A percentile compares a stretch with the other conserved stretches of the same genome.
Conservation (phyloP, 768 basidiomycete genomes). For the Chlorophyllum brunneum region DNA sequence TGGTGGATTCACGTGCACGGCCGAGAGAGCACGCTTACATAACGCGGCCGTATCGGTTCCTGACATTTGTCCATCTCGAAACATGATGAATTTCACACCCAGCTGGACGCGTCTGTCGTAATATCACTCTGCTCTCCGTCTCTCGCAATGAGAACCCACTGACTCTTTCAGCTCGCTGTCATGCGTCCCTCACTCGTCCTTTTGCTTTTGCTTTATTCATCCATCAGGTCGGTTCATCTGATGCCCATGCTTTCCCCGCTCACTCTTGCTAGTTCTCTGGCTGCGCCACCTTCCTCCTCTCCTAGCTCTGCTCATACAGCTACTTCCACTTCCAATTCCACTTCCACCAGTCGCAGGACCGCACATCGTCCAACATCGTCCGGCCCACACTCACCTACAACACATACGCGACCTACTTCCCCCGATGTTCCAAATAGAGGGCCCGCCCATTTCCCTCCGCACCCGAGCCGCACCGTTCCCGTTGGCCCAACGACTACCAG, state of each 20-base stretch:
- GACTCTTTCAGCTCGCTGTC: not conserved
- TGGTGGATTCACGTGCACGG: conserved; percentile 4
- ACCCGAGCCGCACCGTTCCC: conserved; percentile 11
- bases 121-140: too few relatives aligned
- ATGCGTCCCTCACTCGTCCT: conserved; percentile 3
- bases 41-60: not conserved
- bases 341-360: not conserved
- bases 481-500: conserved; percentile 14
- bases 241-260: not conserved
- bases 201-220: conserved; percentile 11
- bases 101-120: not conserved
- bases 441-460: not conserved
- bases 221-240: conserved; percentile 5
- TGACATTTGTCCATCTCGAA: conserved; percentile 6
- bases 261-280: not conserved
- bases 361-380: conserved; percentile 10
- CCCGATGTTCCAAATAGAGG: not conserved
- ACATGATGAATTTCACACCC: not conserved
- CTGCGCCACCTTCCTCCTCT: not conserved
- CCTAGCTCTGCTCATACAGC: not conserved
- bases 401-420: conserved; percentile 1
- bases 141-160: not conserved
- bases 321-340: not conserved
- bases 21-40: not conserved
- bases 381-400: conserved; percentile 9